Evolutionary conservation across 1,284 basidiomycete genomes (phyloP).

Genomic region (Ceratobasidium papillatum): DNA sequence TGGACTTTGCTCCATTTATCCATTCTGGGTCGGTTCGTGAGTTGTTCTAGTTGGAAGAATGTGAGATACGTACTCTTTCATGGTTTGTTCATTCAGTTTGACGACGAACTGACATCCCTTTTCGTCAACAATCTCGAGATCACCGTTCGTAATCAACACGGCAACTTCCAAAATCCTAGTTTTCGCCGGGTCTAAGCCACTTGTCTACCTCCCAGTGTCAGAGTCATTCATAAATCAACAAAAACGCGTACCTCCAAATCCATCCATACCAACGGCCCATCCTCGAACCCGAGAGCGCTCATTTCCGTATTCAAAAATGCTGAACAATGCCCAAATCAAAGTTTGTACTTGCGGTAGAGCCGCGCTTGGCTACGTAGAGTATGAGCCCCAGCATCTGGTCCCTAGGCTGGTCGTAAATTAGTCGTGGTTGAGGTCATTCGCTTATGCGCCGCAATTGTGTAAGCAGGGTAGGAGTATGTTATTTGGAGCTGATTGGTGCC

Average conservation of each 20-base stretch:
- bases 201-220: constrained; percentile 62
- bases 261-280: constrained; percentile 85
- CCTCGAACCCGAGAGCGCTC: constrained; percentile 51
- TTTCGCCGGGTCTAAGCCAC: constrained; percentile 66
- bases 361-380: neutral
- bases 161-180: constrained; percentile 79
- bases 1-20: constrained; percentile 78
- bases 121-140: constrained; percentile 77
- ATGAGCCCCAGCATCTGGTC: no score
- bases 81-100: constrained; percentile 64
- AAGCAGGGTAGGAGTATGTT: no score
- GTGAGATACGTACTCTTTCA: constrained; percentile 67
- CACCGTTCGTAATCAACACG: constrained; percentile 82
- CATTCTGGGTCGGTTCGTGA: constrained; percentile 62
- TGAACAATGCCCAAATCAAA: no score
- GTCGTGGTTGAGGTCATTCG: no score
- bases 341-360: neutral
- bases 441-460: no score
- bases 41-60: neutral
- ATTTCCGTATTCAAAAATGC: neutral
- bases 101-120: constrained; percentile 75
- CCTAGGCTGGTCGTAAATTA: no score
- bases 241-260: constrained; percentile 67
- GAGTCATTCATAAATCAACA: neutral
- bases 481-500: no score